Percentiles rank a stretch among this genome's conserved stretches.
These are phyloP conservation scores for Sclerotiophoma versabilis DNA, from an alignment of 2,329 filamentous ascomycete species.

Conservation along the genomic window DNA sequence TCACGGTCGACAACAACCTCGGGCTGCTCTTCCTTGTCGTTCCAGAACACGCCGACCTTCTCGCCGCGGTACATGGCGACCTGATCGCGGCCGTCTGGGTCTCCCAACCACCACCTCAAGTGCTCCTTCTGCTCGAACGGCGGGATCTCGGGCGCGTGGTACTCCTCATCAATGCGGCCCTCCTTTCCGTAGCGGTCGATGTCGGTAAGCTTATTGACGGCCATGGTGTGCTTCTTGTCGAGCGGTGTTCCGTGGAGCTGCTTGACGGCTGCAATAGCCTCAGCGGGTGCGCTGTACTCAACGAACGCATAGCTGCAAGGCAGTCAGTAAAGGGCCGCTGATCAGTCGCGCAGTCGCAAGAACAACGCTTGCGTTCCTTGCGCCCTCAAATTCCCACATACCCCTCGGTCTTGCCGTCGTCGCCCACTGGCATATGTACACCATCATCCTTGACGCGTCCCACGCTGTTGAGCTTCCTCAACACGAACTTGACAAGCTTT, in stretches of 20 bases:
- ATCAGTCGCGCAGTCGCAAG: slow-evolving; percentile 3
- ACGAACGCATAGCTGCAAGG: slow-evolving; percentile 86
- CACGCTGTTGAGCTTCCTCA: slow-evolving; percentile 88
- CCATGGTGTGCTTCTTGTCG: slow-evolving; percentile 95
- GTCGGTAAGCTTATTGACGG: slow-evolving; percentile 97
- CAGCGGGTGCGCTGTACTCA: slow-evolving; percentile 89
- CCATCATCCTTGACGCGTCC: slow-evolving; percentile 86
- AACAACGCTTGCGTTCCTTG: slow-evolving; percentile 5
- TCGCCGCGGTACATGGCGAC: slow-evolving; percentile 94
- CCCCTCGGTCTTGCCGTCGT: slow-evolving; percentile 85
- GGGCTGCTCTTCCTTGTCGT: slow-evolving; percentile 90
- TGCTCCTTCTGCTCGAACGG: slow-evolving; percentile 93
- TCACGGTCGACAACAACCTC: slow-evolving; percentile 90
- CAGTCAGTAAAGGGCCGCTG: slow-evolving; percentile 24
- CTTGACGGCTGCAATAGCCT: slow-evolving; percentile 88
- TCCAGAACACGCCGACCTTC: slow-evolving; percentile 95
- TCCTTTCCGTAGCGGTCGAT: slow-evolving; percentile 96
- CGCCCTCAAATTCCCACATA: slow-evolving; percentile 55
- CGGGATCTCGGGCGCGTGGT: slow-evolving; percentile 80
- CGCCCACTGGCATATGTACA: slow-evolving; percentile 92
- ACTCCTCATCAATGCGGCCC: slow-evolving; percentile 91
- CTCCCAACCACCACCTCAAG: slow-evolving; percentile 89
- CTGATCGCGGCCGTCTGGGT: slow-evolving; percentile 89
- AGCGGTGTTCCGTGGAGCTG: slow-evolving; percentile 85
- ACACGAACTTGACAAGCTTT: slow-evolving; percentile 94